Evolutionary conservation across 75 land plant genomes (phyloP).

Genomic region (Pinus albicaulis): DNA sequence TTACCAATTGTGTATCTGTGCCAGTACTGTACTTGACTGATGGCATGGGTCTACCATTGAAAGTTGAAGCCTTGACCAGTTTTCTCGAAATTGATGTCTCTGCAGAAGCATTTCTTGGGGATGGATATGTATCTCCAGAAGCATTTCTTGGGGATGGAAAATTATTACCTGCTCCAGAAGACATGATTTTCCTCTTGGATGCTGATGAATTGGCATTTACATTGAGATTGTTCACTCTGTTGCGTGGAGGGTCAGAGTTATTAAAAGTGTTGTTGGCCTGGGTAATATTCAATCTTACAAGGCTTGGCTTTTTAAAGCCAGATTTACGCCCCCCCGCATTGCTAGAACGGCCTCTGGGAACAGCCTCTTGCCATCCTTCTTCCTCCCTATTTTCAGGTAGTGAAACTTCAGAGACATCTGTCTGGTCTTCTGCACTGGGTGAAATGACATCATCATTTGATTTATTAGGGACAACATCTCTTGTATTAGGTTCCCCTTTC

Average conservation of each 20-base stretch:
- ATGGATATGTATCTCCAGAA: slow-evolving; percentile 8
- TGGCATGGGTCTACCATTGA: slow-evolving; percentile 27
- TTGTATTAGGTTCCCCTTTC: slow-evolving; percentile 4
- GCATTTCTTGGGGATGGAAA: slow-evolving; percentile 11
- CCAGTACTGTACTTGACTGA: slow-evolving; percentile 4
- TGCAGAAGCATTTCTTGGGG: slow-evolving; percentile 15
- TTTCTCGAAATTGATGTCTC: slow-evolving; percentile 23
- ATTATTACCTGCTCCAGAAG: slow-evolving; percentile 9
- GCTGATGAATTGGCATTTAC: background rate
- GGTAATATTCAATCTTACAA: slow-evolving; percentile 38
- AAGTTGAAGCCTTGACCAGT: slow-evolving; percentile 41
- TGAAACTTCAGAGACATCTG: slow-evolving; percentile 9
- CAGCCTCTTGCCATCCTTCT: slow-evolving; percentile 97
- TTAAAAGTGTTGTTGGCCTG: slow-evolving; percentile 13
- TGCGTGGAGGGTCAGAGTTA: slow-evolving; percentile 21
- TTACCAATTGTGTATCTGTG: slow-evolving; percentile 9
- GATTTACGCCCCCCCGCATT: slow-evolving; percentile 25
- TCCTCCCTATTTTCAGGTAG: slow-evolving; percentile 25
- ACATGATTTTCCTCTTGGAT: slow-evolving; percentile 10
- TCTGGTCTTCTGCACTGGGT: background rate
- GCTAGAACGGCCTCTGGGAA: slow-evolving; percentile 50
- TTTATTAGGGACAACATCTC: slow-evolving; percentile 1
- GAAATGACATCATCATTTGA: background rate
- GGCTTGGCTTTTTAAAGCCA: slow-evolving; percentile 34
- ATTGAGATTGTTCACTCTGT: slow-evolving; percentile 19